Conservation (phyloP, 768 basidiomycete genomes). For the Rhizopogon roseolus region DNA sequence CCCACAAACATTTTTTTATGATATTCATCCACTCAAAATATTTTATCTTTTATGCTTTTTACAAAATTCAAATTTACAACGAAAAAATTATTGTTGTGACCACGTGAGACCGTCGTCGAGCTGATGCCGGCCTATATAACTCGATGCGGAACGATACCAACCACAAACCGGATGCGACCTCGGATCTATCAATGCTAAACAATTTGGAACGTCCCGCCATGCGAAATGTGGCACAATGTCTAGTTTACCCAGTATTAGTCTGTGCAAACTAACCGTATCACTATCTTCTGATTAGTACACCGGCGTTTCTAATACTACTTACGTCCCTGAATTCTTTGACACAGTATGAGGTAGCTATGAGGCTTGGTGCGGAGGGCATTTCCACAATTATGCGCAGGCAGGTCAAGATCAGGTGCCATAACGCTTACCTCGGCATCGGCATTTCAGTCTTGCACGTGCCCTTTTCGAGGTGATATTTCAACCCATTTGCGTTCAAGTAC, state of each 20-base stretch:
- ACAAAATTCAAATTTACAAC: too few relatives aligned
- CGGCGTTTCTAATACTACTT: neutral
- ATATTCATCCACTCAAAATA: too few relatives aligned
- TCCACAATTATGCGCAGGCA: neutral
- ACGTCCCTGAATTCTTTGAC: neutral
- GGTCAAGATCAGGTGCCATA: neutral
- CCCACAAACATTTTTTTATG: neutral
- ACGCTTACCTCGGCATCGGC: neutral
- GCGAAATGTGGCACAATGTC: too few relatives aligned
- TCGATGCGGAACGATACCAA: too few relatives aligned
- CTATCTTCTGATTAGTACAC: neutral
- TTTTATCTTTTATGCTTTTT: too few relatives aligned
- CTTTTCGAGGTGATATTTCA: constrained; percentile 65
- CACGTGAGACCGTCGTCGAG: too few relatives aligned
- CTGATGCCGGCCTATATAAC: too few relatives aligned
- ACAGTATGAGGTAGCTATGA: neutral
- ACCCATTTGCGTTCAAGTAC: constrained; percentile 63
- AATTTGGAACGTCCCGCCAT: too few relatives aligned
- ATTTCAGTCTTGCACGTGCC: constrained; percentile 51
- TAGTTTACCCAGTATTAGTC: neutral
- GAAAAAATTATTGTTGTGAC: too few relatives aligned
- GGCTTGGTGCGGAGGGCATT: neutral
- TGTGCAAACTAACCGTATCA: neutral
- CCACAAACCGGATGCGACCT: too few relatives aligned
- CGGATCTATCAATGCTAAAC: too few relatives aligned